Evolutionary conservation across 2,329 filamentous ascomycete species (phyloP).

Genomic region (Colletotrichum higginsianum): DNA sequence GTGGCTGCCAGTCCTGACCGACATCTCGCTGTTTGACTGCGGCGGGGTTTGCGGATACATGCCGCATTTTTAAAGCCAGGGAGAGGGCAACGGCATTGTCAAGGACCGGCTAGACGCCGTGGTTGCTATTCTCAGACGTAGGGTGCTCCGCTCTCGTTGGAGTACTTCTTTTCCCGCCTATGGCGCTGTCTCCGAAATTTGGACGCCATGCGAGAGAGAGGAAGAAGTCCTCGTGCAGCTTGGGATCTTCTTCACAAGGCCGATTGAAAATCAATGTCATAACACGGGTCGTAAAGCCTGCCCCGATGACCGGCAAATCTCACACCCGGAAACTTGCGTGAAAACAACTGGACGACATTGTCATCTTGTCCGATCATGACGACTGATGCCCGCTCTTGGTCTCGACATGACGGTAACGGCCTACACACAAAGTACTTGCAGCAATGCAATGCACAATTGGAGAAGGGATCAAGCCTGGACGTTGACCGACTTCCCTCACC

Average conservation of each 20-base stretch:
- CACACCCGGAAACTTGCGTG: not conserved
- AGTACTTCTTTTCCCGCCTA: constrained; percentile 2
- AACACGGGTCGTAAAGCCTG: constrained; percentile 21
- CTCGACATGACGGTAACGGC: constrained; percentile 24
- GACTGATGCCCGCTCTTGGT: not conserved
- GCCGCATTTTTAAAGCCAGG: not conserved
- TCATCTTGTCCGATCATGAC: constrained; percentile 10
- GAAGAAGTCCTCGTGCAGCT: constrained; percentile 17
- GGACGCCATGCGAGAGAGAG: constrained; percentile 9
- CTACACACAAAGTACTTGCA: not conserved
- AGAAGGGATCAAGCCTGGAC: constrained; percentile 27
- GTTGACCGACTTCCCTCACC: constrained; percentile 13
- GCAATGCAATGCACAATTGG: constrained; percentile 3
- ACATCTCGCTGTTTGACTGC: not conserved
- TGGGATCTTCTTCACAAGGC: constrained; percentile 29
- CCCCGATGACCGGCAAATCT: constrained; percentile 8
- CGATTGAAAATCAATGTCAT: constrained; percentile 4
- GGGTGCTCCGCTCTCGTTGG: not conserved
- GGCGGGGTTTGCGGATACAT: not conserved
- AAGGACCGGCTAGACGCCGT: not conserved
- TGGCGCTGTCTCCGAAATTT: constrained; percentile 24
- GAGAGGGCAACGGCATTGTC: not conserved
- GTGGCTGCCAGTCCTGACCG: constrained; percentile 14
- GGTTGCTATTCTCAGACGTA: constrained; percentile 23
- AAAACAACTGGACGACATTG: not conserved